Conservation (phyloP, 192 early-diverging fungal genomes). For the Entomortierella chlamydospora region DNA sequence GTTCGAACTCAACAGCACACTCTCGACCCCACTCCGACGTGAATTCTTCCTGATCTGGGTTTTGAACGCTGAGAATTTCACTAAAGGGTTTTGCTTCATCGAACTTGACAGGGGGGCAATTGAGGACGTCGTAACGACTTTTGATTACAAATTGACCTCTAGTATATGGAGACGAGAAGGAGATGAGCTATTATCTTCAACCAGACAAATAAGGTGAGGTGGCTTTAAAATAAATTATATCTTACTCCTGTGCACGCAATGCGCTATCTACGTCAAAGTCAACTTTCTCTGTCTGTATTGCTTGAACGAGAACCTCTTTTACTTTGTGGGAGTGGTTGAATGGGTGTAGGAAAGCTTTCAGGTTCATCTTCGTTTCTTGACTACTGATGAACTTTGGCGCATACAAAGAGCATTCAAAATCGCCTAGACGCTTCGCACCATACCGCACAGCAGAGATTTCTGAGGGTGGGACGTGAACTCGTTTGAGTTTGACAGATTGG, state of each 20-base stretch:
- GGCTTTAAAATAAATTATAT: neutral
- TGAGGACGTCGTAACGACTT: neutral
- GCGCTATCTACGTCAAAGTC: neutral
- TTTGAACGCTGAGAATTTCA: conserved; percentile 10
- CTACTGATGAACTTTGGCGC: conserved; percentile 29
- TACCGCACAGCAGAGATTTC: conserved; percentile 14
- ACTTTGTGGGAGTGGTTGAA: conserved; percentile 3
- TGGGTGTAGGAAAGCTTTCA: conserved; percentile 18
- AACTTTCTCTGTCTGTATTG: conserved; percentile 22
- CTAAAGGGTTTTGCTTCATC: conserved; percentile 19
- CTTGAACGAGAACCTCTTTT: conserved; percentile 13
- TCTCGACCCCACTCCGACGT: conserved; percentile 34
- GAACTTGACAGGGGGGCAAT: neutral
- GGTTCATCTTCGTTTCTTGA: neutral
- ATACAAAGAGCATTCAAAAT: conserved; percentile 31
- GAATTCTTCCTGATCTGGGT: conserved; percentile 39
- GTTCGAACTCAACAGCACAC: conserved; percentile 26
- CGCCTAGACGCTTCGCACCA: conserved; percentile 11
- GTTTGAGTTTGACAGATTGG: conserved; percentile 7
- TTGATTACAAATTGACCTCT: too few relatives aligned
- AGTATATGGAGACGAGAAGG: too few relatives aligned
- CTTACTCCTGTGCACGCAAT: neutral
- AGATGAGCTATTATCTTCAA: neutral
- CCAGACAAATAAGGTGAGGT: too few relatives aligned
- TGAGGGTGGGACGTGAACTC: conserved; percentile 25